These are phyloP conservation scores for Scolecobasidium constrictum DNA, from an alignment of 2,329 filamentous ascomycete genomes.

Conservation along the genomic window DNA sequence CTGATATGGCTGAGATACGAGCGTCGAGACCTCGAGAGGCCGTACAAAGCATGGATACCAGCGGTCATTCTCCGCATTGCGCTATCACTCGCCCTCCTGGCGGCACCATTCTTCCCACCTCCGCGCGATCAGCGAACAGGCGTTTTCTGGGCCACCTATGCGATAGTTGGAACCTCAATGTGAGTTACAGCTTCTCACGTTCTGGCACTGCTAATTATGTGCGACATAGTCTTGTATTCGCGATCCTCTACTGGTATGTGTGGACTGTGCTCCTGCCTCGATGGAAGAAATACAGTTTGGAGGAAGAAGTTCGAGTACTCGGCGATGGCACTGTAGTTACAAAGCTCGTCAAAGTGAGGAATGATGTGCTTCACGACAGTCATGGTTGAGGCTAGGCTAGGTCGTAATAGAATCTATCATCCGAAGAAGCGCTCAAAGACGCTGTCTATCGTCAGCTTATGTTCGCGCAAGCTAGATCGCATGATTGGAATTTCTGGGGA, in stretches of 20 bases:
- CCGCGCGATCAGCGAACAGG: conserved; percentile 32
- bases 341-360: conserved; percentile 35
- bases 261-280: conserved; percentile 53
- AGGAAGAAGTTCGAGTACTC: conserved; percentile 49
- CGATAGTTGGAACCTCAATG: conserved; percentile 40
- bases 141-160: conserved; percentile 43
- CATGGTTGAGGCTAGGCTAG: too few relatives aligned
- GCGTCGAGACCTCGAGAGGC: conserved; percentile 48
- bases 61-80: conserved; percentile 7
- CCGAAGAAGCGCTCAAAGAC: too few relatives aligned
- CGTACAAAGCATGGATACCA: conserved; percentile 31
- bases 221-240: conserved; percentile 45
- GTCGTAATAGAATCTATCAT: too few relatives aligned
- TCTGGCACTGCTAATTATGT: conserved; percentile 8
- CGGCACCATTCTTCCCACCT: conserved; percentile 50
- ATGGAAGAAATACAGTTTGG: conserved; percentile 48
- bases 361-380: too few relatives aligned
- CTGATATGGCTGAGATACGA: conserved; percentile 50
- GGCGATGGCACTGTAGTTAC: conserved; percentile 59
- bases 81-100: conserved; percentile 22
- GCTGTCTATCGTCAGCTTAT: too few relatives aligned
- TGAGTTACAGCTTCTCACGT: conserved; percentile 25
- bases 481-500: too few relatives aligned
- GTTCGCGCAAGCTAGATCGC: too few relatives aligned
- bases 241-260: conserved; percentile 56